phyloP scores from a whole-genome alignment of 352 stramenopile genomes.

The Phytophthora meadii region DNA sequence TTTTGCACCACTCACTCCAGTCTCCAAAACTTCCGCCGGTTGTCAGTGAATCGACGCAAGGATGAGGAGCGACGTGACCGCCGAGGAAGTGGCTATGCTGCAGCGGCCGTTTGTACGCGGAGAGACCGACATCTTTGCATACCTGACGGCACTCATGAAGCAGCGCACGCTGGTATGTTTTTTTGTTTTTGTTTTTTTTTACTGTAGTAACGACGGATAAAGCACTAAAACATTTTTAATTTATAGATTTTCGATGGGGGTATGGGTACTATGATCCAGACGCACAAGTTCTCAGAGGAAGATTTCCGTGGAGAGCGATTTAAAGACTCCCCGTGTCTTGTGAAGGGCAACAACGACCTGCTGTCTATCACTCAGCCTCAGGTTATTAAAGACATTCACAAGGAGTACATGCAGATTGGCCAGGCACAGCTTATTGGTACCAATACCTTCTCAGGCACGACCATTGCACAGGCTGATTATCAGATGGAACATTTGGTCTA shows the following conservation, averaged over 20 bases:
- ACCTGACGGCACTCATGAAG: slow-evolving; percentile 78
- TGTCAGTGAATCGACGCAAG: not conserved
- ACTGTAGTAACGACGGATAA: no score
- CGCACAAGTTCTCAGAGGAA: slow-evolving; percentile 92
- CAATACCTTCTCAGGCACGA: slow-evolving; percentile 97
- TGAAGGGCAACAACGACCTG: slow-evolving; percentile 99
- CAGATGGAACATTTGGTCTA: slow-evolving; percentile 96
- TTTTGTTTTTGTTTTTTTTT: no score
- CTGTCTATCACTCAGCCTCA: slow-evolving; percentile 95
- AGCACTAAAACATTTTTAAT: no score
- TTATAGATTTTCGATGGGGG: slow-evolving; percentile 94
- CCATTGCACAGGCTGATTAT: slow-evolving; percentile 97
- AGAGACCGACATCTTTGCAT: slow-evolving; percentile 80
- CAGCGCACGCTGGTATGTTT: slow-evolving; percentile 64
- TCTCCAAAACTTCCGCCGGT: slow-evolving; percentile 12
- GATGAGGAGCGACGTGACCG: slow-evolving; percentile 44
- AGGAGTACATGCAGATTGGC: slow-evolving; percentile 94
- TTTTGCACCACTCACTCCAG: slow-evolving; percentile 27
- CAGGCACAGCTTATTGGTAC: slow-evolving; percentile 96
- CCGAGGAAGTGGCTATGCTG: slow-evolving; percentile 55
- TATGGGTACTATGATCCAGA: slow-evolving; percentile 99
- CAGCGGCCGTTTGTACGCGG: slow-evolving; percentile 68
- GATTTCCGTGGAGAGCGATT: slow-evolving; percentile 96
- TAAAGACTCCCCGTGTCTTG: slow-evolving; percentile 89
- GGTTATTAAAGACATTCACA: slow-evolving; percentile 96